A percentile compares a stretch with the other conserved stretches of the same genome.
These are phyloP conservation scores for Heterobasidion annosum DNA, from an alignment of 1,284 basidiomycete species.

Conservation along the genomic window DNA sequence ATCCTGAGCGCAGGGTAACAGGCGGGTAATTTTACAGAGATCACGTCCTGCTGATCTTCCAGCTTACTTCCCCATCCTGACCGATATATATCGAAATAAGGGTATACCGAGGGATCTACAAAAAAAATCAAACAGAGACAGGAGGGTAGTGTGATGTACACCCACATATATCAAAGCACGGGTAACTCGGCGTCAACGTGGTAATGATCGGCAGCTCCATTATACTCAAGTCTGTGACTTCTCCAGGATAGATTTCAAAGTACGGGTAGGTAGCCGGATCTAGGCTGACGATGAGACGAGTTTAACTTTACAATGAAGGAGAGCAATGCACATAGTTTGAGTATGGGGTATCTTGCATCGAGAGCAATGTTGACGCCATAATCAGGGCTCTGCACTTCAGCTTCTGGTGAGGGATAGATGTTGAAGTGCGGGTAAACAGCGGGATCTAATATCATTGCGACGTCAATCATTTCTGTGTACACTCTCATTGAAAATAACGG, in stretches of 20 bases:
- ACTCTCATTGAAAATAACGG: background rate
- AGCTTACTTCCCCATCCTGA: background rate
- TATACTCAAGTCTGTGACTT: constrained; percentile 3
- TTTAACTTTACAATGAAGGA: background rate
- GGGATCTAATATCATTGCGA: constrained; percentile 4
- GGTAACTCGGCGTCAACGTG: constrained; percentile 10
- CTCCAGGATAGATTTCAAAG: constrained; percentile 7
- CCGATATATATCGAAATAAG: constrained; percentile 22
- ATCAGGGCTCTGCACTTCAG: background rate
- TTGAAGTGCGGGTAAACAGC: constrained; percentile 14
- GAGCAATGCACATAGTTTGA: background rate
- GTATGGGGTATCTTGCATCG: background rate
- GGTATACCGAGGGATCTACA: constrained; percentile 14
- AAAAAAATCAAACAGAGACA: constrained; percentile 1
- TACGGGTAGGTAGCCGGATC: constrained; percentile 15
- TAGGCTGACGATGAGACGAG: background rate
- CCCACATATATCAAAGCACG: constrained; percentile 15
- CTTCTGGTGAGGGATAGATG: constrained; percentile 13
- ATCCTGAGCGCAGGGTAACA: constrained; percentile 16
- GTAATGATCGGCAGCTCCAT: constrained; percentile 2
- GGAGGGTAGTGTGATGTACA: background rate
- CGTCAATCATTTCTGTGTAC: background rate
- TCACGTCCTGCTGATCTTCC: background rate
- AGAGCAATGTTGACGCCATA: background rate
- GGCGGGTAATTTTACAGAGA: constrained; percentile 6